Evolutionary conservation across 2,329 filamentous ascomycete species (phyloP).

Genomic region (Sporothrix brunneoviolacea): DNA sequence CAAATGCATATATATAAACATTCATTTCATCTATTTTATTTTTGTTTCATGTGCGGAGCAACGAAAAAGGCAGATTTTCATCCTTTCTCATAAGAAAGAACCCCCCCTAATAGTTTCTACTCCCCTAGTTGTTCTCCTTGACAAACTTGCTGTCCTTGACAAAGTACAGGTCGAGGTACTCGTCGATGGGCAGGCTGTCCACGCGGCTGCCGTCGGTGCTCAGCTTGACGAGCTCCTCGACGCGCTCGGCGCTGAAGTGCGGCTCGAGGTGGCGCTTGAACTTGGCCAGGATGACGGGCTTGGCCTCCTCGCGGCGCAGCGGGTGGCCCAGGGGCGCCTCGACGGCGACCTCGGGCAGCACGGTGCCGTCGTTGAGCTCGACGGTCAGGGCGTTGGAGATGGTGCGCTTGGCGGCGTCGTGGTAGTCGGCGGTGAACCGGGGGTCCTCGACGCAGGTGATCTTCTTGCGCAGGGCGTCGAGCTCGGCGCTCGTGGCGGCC

Average conservation of each 20-base stretch:
- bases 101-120: no score
- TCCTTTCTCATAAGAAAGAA: no score
- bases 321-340: conserved; percentile 93
- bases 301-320: conserved; percentile 86
- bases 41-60: background rate
- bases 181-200: conserved; percentile 76
- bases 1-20: background rate
- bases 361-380: conserved; percentile 86
- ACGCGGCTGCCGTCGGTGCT: conserved; percentile 68
- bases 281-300: conserved; percentile 93
- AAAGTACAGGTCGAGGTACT: conserved; percentile 82
- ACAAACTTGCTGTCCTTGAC: conserved; percentile 56
- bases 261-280: conserved; percentile 86
- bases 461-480: conserved; percentile 86
- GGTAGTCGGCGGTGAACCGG: conserved; percentile 91
- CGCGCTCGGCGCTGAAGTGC: conserved; percentile 70
- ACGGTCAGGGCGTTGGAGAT: conserved; percentile 97
- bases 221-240: conserved; percentile 76
- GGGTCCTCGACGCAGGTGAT: conserved; percentile 96
- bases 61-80: background rate
- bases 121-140: conserved; percentile 21
- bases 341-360: conserved; percentile 83
- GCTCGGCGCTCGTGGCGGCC: conserved; percentile 80
- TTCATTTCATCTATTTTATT: background rate
- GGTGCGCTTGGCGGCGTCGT: conserved; percentile 84